phyloP scores from a whole-genome alignment of 2,329 filamentous ascomycete genomes.

The Alternaria postmessia region DNA sequence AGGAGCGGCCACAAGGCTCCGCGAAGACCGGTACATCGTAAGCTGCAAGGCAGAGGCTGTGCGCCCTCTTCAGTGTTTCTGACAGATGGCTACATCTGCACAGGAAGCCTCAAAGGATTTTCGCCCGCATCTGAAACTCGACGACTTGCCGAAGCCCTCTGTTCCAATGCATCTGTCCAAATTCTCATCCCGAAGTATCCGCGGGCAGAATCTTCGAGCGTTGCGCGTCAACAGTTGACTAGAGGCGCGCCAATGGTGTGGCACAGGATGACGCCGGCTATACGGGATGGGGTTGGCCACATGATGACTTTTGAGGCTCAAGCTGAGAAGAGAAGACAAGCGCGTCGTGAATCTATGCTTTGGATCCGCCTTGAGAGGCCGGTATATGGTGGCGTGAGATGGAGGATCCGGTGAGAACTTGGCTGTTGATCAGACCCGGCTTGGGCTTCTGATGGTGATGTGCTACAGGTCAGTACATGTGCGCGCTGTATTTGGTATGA shows the following conservation, averaged over 20 bases:
- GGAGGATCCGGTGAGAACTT: conserved; percentile 19
- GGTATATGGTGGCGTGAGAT: conserved; percentile 2
- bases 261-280: conserved; percentile 26
- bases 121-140: background rate
- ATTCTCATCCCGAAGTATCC: background rate
- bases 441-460: background rate
- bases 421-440: conserved; percentile 3
- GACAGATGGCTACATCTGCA: background rate
- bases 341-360: background rate
- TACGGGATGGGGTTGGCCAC: conserved; percentile 26
- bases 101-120: background rate
- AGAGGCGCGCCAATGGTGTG: conserved; percentile 21
- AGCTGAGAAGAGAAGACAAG: conserved; percentile 15
- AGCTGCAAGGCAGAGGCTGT: conserved; percentile 20
- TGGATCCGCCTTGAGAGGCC: conserved; percentile 17
- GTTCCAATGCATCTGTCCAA: background rate
- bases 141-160: background rate
- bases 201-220: conserved; percentile 2
- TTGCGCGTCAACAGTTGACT: conserved; percentile 10
- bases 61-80: conserved; percentile 9
- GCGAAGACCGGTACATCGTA: conserved; percentile 20
- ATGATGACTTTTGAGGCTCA: conserved; percentile 24
- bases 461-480: background rate
- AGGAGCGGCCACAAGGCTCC: conserved; percentile 26
- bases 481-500: too few relatives aligned